phyloP scores from a whole-genome alignment of 2,329 filamentous ascomycete genomes.

The Verruconis gallopava region DNA sequence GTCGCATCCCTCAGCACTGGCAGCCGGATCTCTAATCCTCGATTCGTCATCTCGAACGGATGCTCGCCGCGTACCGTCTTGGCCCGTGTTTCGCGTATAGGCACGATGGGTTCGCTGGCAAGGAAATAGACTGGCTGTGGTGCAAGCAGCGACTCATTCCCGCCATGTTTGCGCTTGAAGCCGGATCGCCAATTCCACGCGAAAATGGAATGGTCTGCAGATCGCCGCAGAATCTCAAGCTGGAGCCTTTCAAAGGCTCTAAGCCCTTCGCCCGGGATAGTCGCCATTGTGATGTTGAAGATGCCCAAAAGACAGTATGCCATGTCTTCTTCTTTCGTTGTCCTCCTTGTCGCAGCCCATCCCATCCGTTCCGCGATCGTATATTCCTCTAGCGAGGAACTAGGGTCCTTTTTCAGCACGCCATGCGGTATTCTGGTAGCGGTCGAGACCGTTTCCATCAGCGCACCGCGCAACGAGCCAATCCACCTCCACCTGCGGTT shows the following conservation, averaged over 20 bases:
- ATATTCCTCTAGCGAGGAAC: background rate
- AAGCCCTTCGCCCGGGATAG: conserved; percentile 6
- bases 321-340: conserved; percentile 9
- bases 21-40: background rate
- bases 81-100: background rate
- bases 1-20: background rate
- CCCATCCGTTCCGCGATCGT: conserved; percentile 6
- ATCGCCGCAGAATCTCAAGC: conserved; percentile 6
- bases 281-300: conserved; percentile 5
- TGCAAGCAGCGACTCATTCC: background rate
- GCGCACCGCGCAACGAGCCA: background rate
- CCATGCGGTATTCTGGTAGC: background rate
- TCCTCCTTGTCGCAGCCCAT: conserved; percentile 6
- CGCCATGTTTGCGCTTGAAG: background rate
- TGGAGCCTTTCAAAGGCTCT: conserved; percentile 6
- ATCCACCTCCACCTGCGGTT: conserved; percentile 2
- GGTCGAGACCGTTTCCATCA: background rate
- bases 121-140: background rate
- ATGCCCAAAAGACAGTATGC: conserved; percentile 8
- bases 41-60: background rate
- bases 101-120: background rate
- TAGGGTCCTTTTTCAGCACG: background rate
- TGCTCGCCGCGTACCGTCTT: background rate
- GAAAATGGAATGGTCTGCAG: background rate
- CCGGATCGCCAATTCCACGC: conserved; percentile 11